These are phyloP conservation scores for Colletotrichum sojae DNA, from an alignment of 2,329 filamentous ascomycete species.

Conservation along the genomic window DNA sequence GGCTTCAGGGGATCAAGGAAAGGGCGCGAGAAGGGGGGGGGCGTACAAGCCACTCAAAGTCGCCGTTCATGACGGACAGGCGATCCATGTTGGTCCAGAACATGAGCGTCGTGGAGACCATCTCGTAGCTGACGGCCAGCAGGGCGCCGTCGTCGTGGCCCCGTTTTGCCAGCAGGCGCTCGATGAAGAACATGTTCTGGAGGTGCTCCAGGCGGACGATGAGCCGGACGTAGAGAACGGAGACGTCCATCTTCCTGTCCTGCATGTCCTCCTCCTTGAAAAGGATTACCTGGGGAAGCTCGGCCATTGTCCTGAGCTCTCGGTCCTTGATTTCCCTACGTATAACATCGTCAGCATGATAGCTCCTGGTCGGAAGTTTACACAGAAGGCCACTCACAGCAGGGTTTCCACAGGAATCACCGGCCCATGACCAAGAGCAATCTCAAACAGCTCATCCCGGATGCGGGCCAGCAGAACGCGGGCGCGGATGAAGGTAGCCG, in stretches of 20 bases:
- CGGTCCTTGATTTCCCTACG: conserved; percentile 54
- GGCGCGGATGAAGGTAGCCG: conserved; percentile 49
- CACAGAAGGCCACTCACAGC: conserved; percentile 12
- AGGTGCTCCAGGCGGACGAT: conserved; percentile 65
- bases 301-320: conserved; percentile 49
- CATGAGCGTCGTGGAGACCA: conserved; percentile 61
- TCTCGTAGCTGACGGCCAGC: conserved; percentile 61
- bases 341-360: background rate
- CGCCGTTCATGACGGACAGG: conserved; percentile 55
- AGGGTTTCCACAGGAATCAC: conserved; percentile 58
- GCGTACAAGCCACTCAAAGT: conserved; percentile 66
- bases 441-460: conserved; percentile 48
- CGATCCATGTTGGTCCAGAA: conserved; percentile 66
- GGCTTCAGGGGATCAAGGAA: no score
- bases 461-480: conserved; percentile 44
- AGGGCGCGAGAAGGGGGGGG: no score
- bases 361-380: background rate
- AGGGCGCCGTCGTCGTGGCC: conserved; percentile 55
- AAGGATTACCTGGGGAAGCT: conserved; percentile 56
- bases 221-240: conserved; percentile 58
- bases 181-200: conserved; percentile 71
- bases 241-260: conserved; percentile 46
- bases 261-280: conserved; percentile 56
- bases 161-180: conserved; percentile 67
- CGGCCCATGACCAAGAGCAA: conserved; percentile 45